A percentile compares a stretch with the other conserved stretches of the same genome.
Evolutionary conservation across 768 basidiomycete genomes (phyloP).

Genomic region (Hebeloma cylindrosporum): DNA sequence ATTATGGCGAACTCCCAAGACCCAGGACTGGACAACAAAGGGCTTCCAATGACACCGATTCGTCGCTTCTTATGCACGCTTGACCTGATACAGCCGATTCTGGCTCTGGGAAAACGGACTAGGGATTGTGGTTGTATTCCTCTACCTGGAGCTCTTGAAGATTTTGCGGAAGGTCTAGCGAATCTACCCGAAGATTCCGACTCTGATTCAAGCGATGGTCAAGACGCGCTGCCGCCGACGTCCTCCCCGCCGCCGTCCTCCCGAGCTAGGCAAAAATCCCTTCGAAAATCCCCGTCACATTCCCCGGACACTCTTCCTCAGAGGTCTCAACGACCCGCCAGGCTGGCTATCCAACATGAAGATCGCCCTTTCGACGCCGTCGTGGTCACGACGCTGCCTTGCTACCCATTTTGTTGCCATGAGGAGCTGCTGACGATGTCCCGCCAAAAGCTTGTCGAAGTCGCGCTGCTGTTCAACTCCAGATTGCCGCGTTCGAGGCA

Average conservation of each 20-base stretch:
- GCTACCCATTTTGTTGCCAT: constrained; percentile 70
- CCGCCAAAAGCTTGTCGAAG: constrained; percentile 48
- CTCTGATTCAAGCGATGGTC: too few species aligned
- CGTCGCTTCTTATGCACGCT: constrained; percentile 44
- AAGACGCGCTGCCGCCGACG: too few species aligned
- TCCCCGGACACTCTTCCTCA: neutral
- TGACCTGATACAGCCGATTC: constrained; percentile 29
- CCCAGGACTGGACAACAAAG: constrained; percentile 1
- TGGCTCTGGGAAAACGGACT: constrained; percentile 26
- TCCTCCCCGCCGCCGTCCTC: too few species aligned
- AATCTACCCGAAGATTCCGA: too few species aligned
- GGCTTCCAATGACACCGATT: constrained; percentile 31
- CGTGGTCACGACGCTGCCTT: constrained; percentile 60
- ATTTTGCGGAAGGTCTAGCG: too few species aligned
- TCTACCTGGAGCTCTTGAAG: too few species aligned
- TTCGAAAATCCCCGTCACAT: too few species aligned
- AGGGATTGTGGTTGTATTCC: constrained; percentile 17
- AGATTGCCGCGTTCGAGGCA: constrained; percentile 52
- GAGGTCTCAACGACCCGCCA: constrained; percentile 19
- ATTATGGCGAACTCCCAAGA: neutral
- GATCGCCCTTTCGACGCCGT: constrained; percentile 53
- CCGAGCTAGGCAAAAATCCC: too few species aligned
- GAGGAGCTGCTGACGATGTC: constrained; percentile 70
- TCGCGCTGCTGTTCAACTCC: constrained; percentile 55
- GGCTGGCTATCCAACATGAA: constrained; percentile 62